Base-by-base conservation (phyloP, 1,284 basidiomycete species). In the Ceratobasidium sp. region DNA sequence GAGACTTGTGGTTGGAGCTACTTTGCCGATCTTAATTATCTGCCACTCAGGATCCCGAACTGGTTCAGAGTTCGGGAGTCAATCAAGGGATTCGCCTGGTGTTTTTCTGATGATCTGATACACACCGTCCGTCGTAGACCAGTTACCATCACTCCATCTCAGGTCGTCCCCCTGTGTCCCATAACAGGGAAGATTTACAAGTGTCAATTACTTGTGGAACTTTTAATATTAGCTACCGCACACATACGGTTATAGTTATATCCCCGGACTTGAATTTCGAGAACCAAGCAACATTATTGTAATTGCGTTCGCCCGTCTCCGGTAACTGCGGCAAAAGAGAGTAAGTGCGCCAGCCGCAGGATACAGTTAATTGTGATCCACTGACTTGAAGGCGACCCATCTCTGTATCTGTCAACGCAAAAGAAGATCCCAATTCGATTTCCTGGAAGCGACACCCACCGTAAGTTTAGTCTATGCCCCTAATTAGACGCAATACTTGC, bases 391-490 rank as follows among this genome's bases (percentile, higher is more conserved):
- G 5, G 44, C 25, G 14, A 30, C 44, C 30, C 29, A 41, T n/a
- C 3, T 46, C 27, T 1, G 25, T 30, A 30, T 54, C 60, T 2
- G 60, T 64, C 9, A 54, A n/a, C 2, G 60, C 11, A 1, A 54
- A 8, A 11, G 60, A 64, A n/a, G 41, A 21, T 14, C 60, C 60
- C 16, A 64, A 30, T 4, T 64, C 60, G 49, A 64, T 42, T 1
- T 11, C 21, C 60, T 64, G 57, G 1, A 14, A 30, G 11, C 16
- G 42, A 46, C 39, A 8, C 8, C 39, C 8, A 23, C 23, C 25
- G 29, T 23, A 21, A 6, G 14, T 5, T 1, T 21, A 1, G 6
- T 2, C 14, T 6, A 36, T 14, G 2, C 9, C 6, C n/a, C n/a
- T n/a, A n/a, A n/a, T n/a, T n/a, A n/a, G n/a, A 36, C 4, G 33